A percentile compares a stretch with the other conserved stretches of the same genome.
phyloP scores from a whole-genome alignment of 352 stramenopile species.

The Phytopythium boreale region DNA sequence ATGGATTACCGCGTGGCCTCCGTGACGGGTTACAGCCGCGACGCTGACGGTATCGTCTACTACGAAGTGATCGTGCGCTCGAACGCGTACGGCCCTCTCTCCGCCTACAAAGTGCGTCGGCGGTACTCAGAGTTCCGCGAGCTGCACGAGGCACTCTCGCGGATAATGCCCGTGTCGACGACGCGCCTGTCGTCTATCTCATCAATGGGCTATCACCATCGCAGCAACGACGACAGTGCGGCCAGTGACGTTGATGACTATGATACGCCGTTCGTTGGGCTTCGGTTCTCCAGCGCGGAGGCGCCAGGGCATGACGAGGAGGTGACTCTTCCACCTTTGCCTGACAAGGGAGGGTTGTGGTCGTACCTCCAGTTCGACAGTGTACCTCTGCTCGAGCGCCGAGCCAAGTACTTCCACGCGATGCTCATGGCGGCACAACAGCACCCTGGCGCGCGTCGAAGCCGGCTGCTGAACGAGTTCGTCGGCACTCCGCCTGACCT shows the following conservation, averaged over 20 bases:
- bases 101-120: slow-evolving; percentile 72
- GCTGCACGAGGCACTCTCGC: slow-evolving; percentile 46
- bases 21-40: slow-evolving; percentile 70
- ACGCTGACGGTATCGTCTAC: slow-evolving; percentile 72
- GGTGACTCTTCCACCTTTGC: slow-evolving; percentile 42
- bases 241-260: slow-evolving; percentile 17
- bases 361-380: slow-evolving; percentile 70
- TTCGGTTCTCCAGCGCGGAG: slow-evolving; percentile 22
- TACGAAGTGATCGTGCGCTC: slow-evolving; percentile 78
- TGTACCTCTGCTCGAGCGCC: slow-evolving; percentile 53
- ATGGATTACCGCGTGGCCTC: slow-evolving; percentile 61
- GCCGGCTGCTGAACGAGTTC: slow-evolving; percentile 66
- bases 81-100: slow-evolving; percentile 57
- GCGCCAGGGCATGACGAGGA: slow-evolving; percentile 8
- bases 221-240: slow-evolving; percentile 24
- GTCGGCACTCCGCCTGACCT: slow-evolving; percentile 60
- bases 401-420: slow-evolving; percentile 59
- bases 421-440: slow-evolving; percentile 60
- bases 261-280: slow-evolving; percentile 14
- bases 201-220: slow-evolving; percentile 17
- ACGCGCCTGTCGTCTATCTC: slow-evolving; percentile 23
- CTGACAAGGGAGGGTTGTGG: slow-evolving; percentile 70
- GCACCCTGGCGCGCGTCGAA: slow-evolving; percentile 38
- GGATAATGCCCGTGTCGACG: slow-evolving; percentile 46
- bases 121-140: slow-evolving; percentile 74